Evolutionary conservation across 148 eudicot species (phyloP), one percentile per base, ranked within the genome.

Genomic region (Silene latifolia): DNA sequence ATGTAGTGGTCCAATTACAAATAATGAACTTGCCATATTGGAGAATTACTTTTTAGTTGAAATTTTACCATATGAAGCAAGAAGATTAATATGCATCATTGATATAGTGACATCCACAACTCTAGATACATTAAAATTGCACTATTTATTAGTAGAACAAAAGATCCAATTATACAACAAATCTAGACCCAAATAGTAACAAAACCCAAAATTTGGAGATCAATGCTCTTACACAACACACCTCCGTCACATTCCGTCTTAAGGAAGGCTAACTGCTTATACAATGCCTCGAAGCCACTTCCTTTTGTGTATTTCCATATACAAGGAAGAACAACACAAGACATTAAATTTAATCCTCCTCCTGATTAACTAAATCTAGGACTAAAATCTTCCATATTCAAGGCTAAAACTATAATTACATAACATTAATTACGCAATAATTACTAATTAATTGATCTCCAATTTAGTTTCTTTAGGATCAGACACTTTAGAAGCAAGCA

Each of bases 401-500:
- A 67, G 54, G 57, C 71, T 46, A 46, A 46, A 69, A 46, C 29
- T 20, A 47, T 69, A 69, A 69, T 69, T 69, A 69, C 72, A 69
- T n/a, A 11, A 24, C 72, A 69, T 5, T 20, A 23, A 47, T 59
- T 27, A 56, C 18, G 27, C 7, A 27, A 9, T 20, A 13, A 70
- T 0, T 74, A 79, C 3, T 29, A 68, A 51, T 1, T 39, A 10
- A 2, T 7, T 25, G 21, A 39, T 6, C 44, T 60, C 48, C 0
- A 11, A 0, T 2, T 71, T 32, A 7, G 20, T 47, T 29, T 80
- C 83, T 83, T 82, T 73, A 5, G 78, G n/a, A 72, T 86, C 88
- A 5, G 85, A 80, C 21, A 92, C 29, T 77, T 85, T 91, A 14
- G 88, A 75, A 27, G 81, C 80, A 17, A 95, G 83, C 19, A 85